These are phyloP conservation scores for Ecytonucleospora hepatopenaei DNA, from an alignment of 371 early-diverging fungal genomes.

Conservation along the genomic window DNA sequence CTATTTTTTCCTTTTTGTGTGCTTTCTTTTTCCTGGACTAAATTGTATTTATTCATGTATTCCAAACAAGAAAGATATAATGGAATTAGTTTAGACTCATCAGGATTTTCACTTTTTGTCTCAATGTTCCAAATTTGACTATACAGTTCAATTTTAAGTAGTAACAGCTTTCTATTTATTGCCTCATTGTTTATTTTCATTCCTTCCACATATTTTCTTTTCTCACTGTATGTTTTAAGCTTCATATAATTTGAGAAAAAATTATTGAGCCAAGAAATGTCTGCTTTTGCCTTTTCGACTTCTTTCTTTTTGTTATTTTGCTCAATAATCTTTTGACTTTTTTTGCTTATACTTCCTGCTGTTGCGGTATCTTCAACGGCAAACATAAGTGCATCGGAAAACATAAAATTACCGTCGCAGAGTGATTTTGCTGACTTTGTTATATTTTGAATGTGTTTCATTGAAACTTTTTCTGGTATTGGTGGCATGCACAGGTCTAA, in stretches of 20 bases:
- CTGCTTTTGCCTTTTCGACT: slow-evolving; percentile 45
- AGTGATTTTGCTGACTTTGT: slow-evolving; percentile 41
- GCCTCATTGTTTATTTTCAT: slow-evolving; percentile 34
- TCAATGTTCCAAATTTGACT: slow-evolving; percentile 53
- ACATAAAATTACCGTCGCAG: slow-evolving; percentile 38
- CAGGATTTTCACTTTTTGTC: slow-evolving; percentile 38
- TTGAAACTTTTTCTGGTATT: slow-evolving; percentile 9
- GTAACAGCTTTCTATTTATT: slow-evolving; percentile 41
- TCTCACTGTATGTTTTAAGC: slow-evolving; percentile 26
- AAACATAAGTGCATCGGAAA: slow-evolving; percentile 10
- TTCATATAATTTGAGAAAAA: slow-evolving; percentile 48
- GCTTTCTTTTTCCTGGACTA: too few species aligned
- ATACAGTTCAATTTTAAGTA: slow-evolving; percentile 56
- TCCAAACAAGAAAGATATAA: slow-evolving; percentile 48
- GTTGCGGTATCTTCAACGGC: slow-evolving; percentile 7
- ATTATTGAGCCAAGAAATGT: slow-evolving; percentile 42
- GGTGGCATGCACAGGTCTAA: slow-evolving; percentile 22
- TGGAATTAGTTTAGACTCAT: slow-evolving; percentile 50
- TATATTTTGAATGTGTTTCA: slow-evolving; percentile 33
- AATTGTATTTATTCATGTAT: slow-evolving; percentile 40
- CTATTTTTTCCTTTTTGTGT: background rate
- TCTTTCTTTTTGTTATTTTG: slow-evolving; percentile 46
- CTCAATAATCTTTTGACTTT: slow-evolving; percentile 53
- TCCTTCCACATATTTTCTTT: slow-evolving; percentile 43
- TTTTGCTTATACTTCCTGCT: slow-evolving; percentile 39